Evolutionary conservation across 305 asterid species (phyloP).

Genomic region (Plantago lanceolata): DNA sequence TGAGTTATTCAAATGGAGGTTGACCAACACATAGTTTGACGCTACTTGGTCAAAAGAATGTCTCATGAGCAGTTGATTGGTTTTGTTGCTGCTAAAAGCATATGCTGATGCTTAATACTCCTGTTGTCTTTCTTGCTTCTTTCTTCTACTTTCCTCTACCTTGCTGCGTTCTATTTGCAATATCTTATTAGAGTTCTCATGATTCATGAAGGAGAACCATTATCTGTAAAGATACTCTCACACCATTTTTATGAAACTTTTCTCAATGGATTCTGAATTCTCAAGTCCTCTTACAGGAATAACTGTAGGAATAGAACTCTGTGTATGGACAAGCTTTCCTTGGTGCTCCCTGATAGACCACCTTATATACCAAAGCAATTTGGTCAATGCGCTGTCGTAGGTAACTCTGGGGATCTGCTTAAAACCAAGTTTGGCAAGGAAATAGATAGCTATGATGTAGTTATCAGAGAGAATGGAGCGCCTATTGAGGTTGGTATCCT

Average conservation of each 20-base stretch:
- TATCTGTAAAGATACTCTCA: neutral
- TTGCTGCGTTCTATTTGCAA: neutral
- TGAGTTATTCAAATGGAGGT: no score
- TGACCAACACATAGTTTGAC: no score
- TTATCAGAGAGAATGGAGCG: constrained; percentile 94
- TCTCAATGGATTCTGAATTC: constrained; percentile 10
- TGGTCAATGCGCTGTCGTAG: constrained; percentile 91
- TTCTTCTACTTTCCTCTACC: neutral
- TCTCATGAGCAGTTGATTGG: no score
- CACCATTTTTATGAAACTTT: constrained; percentile 8
- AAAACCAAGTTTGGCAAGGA: constrained; percentile 87
- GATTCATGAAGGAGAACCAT: neutral
- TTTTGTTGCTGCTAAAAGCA: no score
- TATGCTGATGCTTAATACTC: no score
- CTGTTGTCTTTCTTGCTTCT: neutral
- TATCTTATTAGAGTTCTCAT: neutral
- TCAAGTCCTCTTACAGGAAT: constrained; percentile 48
- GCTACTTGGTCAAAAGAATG: no score
- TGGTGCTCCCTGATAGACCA: constrained; percentile 83
- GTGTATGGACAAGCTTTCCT: constrained; percentile 86
- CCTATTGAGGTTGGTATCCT: constrained; percentile 67
- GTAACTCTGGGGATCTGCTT: constrained; percentile 95
- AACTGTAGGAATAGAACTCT: constrained; percentile 70
- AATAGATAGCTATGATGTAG: constrained; percentile 78
- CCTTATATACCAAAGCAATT: constrained; percentile 76